phyloP scores from a whole-genome alignment of 805 yeast species.

The Kluyveromyces nonfermentans region DNA sequence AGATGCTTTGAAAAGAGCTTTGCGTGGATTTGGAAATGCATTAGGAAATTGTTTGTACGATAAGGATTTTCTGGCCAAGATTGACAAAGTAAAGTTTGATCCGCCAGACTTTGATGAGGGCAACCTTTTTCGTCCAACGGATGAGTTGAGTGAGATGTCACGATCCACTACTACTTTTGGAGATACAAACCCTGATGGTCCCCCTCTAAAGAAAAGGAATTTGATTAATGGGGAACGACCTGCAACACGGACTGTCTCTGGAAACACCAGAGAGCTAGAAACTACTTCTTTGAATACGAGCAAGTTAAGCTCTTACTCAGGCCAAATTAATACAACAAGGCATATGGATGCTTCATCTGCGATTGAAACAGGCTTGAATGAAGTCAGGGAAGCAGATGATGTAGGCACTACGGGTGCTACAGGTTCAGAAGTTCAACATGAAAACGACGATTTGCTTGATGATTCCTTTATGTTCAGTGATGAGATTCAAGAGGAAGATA shows the following conservation, averaged over 20 bases:
- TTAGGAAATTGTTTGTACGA: constrained; percentile 81
- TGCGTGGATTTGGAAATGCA: constrained; percentile 75
- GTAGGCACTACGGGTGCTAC: no score
- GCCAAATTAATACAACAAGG: background rate
- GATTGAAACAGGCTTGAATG: background rate
- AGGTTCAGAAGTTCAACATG: constrained; percentile 1
- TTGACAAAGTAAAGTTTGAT: constrained; percentile 34
- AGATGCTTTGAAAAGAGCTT: constrained; percentile 70
- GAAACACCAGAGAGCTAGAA: background rate
- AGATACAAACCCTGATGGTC: constrained; percentile 5
- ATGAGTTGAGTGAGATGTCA: constrained; percentile 25
- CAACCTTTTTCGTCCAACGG: constrained; percentile 31
- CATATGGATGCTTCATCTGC: background rate
- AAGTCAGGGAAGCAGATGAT: background rate
- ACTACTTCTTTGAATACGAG: background rate
- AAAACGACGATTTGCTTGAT: constrained; percentile 33
- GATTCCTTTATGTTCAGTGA: constrained; percentile 49
- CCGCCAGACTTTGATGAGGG: constrained; percentile 39
- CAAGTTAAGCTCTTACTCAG: background rate
- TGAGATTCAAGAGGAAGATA: constrained; percentile 32
- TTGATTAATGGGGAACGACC: background rate
- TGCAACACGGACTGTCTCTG: background rate
- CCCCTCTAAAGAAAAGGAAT: constrained; percentile 15
- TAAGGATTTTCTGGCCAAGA: constrained; percentile 46
- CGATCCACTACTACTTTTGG: constrained; percentile 20